Evolutionary conservation across 169 alveolate genomes (phyloP), one percentile per base, ranked within the genome.

Genomic region (Plasmodium falciparum): DNA sequence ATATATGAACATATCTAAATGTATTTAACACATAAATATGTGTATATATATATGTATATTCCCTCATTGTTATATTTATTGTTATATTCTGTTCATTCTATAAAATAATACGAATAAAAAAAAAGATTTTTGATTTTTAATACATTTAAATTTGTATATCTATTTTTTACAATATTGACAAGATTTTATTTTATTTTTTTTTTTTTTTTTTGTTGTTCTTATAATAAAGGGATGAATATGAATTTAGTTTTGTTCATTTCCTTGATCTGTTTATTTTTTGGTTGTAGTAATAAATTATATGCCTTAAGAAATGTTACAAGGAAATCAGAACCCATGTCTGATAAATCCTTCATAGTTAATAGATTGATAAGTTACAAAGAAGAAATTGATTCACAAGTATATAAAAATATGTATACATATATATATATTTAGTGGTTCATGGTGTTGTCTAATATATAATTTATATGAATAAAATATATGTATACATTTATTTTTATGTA

Each of bases 311-410:
- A 24, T 26, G 59, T 29, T n/a, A 26, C 50, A 22, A 78, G 22
- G 49, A 59, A 33, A 49, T 45, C 45, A 39, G 7, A 59, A 2
- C 43, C 54, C 50, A 3, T 71, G 24, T 6, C 20, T 29, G 78
- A 78, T 24, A 66, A 52, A 50, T 6, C 69, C 11, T 26, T n/a
- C 58, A 5, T 67, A 26, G 29, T 50, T 12, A 47, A 83, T 50
- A 62, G 33, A 17, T 45, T 83, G 45, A 13, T 39, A 70, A 71
- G 45, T 29, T 83, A 83, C 85, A 67, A 83, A 17, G 54, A 69
- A 3, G 91, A 83, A 65, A 47, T 83, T 45, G 83, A 70, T 11
- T 45, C 91, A 11, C 91, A 83, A 85, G 91, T 83, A 58, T 13
- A 1, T 39, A 39, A 67, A 3, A 63, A 1, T 26, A 63, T 63